These are phyloP conservation scores for Yamadazyma endophytica DNA, from an alignment of 805 yeast species.

Conservation along the genomic window DNA sequence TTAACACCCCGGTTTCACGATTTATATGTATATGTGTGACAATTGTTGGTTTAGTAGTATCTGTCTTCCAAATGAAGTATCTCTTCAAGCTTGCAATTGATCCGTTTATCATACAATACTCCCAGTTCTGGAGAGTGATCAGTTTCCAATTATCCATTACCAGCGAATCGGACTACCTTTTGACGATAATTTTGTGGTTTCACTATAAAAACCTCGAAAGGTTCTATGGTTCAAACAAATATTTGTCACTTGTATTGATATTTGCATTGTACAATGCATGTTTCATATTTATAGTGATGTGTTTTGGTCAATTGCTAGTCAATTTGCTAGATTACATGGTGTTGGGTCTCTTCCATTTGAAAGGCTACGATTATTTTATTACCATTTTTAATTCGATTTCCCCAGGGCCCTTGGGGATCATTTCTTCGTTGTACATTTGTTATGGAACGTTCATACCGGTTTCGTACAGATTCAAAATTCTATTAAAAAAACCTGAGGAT, in stretches of 20 bases:
- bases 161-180: constrained; percentile 55
- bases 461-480: constrained; percentile 31
- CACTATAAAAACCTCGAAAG: constrained; percentile 56
- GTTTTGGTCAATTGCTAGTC: constrained; percentile 35
- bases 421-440: constrained; percentile 37
- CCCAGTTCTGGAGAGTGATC: constrained; percentile 54
- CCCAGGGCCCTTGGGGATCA: constrained; percentile 38
- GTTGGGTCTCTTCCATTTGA: constrained; percentile 2
- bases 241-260: constrained; percentile 42
- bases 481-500: constrained; percentile 17
- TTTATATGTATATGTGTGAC: constrained; percentile 31
- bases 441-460: constrained; percentile 30
- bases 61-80: constrained; percentile 43
- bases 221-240: constrained; percentile 52
- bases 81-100: constrained; percentile 39
- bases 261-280: constrained; percentile 46
- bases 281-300: constrained; percentile 32
- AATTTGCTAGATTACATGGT: constrained; percentile 10
- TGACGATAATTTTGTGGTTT: constrained; percentile 43
- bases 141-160: constrained; percentile 50
- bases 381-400: constrained; percentile 31
- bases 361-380: constrained; percentile 7
- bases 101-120: constrained; percentile 53
- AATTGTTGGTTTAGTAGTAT: constrained; percentile 34
- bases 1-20: constrained; percentile 42